These are phyloP conservation scores for Cadophora luteo-olivacea DNA, from an alignment of 2,329 filamentous ascomycete species.

Conservation along the genomic window DNA sequence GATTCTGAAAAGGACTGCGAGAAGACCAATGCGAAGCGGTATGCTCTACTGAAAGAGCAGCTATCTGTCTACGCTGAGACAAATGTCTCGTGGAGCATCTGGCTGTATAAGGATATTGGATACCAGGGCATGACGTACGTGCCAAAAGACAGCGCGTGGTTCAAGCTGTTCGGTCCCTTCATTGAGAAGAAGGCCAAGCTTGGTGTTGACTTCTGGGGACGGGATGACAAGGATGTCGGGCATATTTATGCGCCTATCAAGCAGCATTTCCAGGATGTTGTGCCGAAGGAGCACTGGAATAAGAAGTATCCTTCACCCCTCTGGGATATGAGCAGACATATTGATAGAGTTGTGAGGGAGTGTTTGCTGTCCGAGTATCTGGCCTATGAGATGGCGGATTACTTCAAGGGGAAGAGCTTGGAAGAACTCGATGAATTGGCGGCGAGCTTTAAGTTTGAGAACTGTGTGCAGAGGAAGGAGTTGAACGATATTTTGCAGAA, in stretches of 20 bases:
- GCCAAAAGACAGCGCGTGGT: slow-evolving; percentile 53
- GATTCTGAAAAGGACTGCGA: too few relatives aligned
- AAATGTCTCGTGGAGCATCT: too few relatives aligned
- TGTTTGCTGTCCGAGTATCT: slow-evolving; percentile 56
- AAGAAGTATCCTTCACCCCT: slow-evolving; percentile 54
- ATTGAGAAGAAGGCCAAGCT: slow-evolving; percentile 60
- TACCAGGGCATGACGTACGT: slow-evolving; percentile 43
- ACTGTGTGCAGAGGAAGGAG: slow-evolving; percentile 54
- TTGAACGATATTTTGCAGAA: slow-evolving; percentile 56
- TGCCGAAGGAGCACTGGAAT: slow-evolving; percentile 51
- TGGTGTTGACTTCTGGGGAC: slow-evolving; percentile 62
- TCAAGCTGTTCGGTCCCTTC: slow-evolving; percentile 56
- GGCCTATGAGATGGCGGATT: slow-evolving; percentile 59
- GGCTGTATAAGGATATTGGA: too few relatives aligned
- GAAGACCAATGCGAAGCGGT: too few relatives aligned
- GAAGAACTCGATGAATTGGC: slow-evolving; percentile 57
- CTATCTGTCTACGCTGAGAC: too few relatives aligned
- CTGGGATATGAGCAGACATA: slow-evolving; percentile 58
- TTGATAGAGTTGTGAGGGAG: slow-evolving; percentile 51
- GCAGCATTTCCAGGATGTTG: slow-evolving; percentile 51
- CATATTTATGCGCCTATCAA: slow-evolving; percentile 48
- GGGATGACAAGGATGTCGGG: slow-evolving; percentile 50
- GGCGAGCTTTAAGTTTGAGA: slow-evolving; percentile 56
- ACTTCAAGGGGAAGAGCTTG: slow-evolving; percentile 57
- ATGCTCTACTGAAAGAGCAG: too few relatives aligned